phyloP scores from a whole-genome alignment of 352 stramenopile genomes.

The Elongisporangium undulatum region DNA sequence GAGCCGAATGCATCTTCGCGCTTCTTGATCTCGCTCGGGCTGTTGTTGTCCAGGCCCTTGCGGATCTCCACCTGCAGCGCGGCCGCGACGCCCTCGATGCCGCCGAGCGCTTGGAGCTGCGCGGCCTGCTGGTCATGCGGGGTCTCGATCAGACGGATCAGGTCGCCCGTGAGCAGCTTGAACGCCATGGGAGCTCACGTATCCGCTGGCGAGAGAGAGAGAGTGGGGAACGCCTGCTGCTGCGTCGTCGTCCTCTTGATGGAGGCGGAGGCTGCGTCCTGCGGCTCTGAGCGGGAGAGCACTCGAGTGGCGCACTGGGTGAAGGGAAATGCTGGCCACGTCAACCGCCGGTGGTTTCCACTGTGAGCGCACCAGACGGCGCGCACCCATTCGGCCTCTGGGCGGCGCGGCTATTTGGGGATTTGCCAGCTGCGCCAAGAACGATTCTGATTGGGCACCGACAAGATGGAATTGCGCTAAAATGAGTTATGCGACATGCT shows the following conservation, averaged over 20 bases:
- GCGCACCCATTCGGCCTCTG: not conserved
- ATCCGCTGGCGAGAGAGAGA: not conserved
- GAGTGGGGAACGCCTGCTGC: not conserved
- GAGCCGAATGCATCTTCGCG: conserved; percentile 58
- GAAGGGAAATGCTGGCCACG: not conserved
- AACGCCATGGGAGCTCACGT: conserved; percentile 11
- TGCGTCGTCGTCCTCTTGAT: not conserved
- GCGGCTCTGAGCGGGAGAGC: not conserved
- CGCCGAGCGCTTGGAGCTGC: conserved; percentile 47
- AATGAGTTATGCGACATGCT: not conserved
- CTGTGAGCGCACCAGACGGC: not conserved
- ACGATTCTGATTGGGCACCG: not conserved
- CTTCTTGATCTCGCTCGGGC: conserved; percentile 32
- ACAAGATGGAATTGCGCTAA: not conserved
- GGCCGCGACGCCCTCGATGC: conserved; percentile 49
- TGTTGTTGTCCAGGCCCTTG: conserved; percentile 44
- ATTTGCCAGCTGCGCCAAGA: not conserved
- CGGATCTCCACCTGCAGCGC: conserved; percentile 38
- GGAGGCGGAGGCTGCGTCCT: not conserved
- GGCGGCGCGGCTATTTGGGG: not conserved
- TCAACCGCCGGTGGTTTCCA: not conserved
- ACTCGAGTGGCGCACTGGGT: not conserved
- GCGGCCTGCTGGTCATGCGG: conserved; percentile 48
- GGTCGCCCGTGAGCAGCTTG: conserved; percentile 41
- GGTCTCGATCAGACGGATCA: conserved; percentile 74